Evolutionary conservation across 352 stramenopile species (phyloP), one percentile per base, ranked within the genome.

Genomic region (Phytophthora multivora): DNA sequence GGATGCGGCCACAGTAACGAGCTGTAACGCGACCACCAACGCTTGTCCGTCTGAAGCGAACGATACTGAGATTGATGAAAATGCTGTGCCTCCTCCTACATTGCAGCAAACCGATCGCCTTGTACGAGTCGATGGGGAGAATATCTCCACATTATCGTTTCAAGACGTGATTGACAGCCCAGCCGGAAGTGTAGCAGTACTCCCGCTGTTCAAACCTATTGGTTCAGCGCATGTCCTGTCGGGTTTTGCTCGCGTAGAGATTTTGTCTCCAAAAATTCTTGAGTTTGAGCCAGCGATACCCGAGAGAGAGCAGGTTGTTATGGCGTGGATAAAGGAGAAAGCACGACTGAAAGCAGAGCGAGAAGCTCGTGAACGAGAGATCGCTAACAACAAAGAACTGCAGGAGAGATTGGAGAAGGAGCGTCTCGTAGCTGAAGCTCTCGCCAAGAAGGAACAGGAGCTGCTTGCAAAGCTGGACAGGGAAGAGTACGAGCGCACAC

Each of bases 181-280:
- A 0, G 51, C 74, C 1, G 82, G 78, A 18, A 78, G 69, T 28
- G 51, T 76, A 1, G 60, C 73, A 5, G 51, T 89, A 26, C 57
- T 91, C 1, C 79, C 82, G 4, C 52, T 89, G 8, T 89, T 88
- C 56, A 78, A 75, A 21, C 46, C 52, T 15, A 43, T 67, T 6
- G 51, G 40, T 5, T 51, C 40, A 21, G 51, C 58, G 4, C 77
- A 82, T n/a, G 61, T 83, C 6, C 79, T 89, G 58, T 73, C 67
- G 13, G 79, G 77, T 25, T 90, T 90, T 50, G 79, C 78, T 13
- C 77, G 77, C 10, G 72, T 90, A 16, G 77, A 90, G 60, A 85
- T 90, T 30, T 61, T 90, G 25, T 66, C 59, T 0, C 75, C 81
- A 0, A 66, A 67, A 26, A 58, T 55, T n/a, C 62, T 90, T n/a